Base-by-base conservation (phyloP, 2,329 filamentous ascomycete species). In the Colletotrichum sp. region DNA sequence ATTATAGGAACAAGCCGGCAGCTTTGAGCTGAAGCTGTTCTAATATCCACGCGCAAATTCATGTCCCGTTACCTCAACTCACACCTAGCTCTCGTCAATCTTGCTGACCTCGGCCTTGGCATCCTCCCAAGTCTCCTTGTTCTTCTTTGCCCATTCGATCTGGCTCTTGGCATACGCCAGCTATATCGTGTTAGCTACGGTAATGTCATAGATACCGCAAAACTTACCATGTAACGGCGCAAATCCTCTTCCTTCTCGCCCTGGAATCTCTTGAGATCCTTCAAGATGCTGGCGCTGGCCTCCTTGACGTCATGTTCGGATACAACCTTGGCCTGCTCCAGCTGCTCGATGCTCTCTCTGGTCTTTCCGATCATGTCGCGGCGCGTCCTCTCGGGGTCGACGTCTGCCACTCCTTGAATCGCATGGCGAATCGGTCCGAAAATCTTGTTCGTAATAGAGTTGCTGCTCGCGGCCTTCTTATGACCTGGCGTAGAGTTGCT, bases 301-400 rank as follows among this genome's bases (percentile, higher is more conserved):
- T 98, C 95, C 83, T 94, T 96, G 76, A 98, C 97, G 82, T 99
- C 97, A 81, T 95, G 93, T 77, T 96, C 95, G 6, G 96, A 95
- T 6, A 95, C 96, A 36, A 95, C 91, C 74, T 98, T 91, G 1
- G 97, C 97, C 87, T 98, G 95, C 85, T 98, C 96, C 68, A 99
- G 89, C 87, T 98, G 91, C 61, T 86, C 90, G 77, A 99, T 92
- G 74, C 93, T 95, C 85, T 99, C 97, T 78, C 94, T 93, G 1
- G 97, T 99, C 89, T 98, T 98, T 52, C 96, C 96, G 79, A 99
- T 98, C 78, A 95, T 94, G 83, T 99, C 97, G 70, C 97, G 91
- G 69, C 97, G 91, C 59, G 96, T 98, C 78, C 96, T 91, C 86
- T 99, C 97, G 0, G 97, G 97, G 82, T 99, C 97, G 57, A 98